Percentiles rank a stretch among this genome's conserved stretches.
These are phyloP conservation scores for Daldinia grandis DNA, from an alignment of 495 filamentous ascomycete species.

Conservation along the genomic window DNA sequence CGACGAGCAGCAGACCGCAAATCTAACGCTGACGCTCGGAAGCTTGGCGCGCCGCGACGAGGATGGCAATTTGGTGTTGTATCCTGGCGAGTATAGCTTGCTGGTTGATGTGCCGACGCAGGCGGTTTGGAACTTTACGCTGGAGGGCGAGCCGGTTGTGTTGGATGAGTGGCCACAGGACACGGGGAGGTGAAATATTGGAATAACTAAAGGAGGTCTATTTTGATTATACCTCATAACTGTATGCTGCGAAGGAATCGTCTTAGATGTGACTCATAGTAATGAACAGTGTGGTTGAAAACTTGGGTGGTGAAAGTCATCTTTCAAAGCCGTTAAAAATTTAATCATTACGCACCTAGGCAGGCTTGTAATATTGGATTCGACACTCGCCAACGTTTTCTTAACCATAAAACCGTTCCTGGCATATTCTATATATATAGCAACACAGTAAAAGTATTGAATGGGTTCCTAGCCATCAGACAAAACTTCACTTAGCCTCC, in stretches of 20 bases:
- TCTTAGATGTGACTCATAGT: no score
- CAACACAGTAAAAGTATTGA: no score
- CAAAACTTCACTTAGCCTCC: not conserved
- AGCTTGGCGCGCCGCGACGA: constrained; percentile 64
- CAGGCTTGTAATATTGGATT: no score
- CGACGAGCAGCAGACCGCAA: constrained; percentile 49
- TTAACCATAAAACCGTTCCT: no score
- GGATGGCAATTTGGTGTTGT: constrained; percentile 65
- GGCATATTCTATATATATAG: no score
- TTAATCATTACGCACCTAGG: no score
- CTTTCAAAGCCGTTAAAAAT: no score
- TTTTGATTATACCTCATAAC: no score
- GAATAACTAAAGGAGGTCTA: not conserved
- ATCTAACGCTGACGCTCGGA: constrained; percentile 62
- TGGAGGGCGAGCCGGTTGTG: constrained; percentile 52
- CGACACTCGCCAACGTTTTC: no score
- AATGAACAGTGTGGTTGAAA: no score
- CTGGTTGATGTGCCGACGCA: constrained; percentile 57
- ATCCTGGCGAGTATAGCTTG: constrained; percentile 68
- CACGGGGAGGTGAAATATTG: constrained; percentile 12
- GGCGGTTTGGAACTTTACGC: constrained; percentile 47
- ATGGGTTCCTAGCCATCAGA: no score
- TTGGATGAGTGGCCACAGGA: constrained; percentile 58
- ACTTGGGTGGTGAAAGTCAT: no score
- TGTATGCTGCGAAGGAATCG: not conserved